phyloP scores from a whole-genome alignment of 169 alveolate species.

The Plasmodium relictum region DNA sequence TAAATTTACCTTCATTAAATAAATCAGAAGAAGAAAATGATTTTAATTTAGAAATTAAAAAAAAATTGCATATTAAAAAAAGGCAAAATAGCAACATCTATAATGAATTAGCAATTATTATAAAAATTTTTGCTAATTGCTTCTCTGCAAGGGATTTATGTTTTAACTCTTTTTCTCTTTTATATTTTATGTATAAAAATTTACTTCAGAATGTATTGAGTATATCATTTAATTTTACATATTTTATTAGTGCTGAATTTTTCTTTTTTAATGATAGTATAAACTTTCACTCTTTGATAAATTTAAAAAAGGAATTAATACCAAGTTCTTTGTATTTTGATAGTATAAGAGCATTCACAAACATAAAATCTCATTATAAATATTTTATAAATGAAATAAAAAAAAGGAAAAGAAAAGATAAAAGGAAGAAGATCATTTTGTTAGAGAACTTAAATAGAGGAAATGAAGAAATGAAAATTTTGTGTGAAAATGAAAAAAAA shows the following conservation, averaged over 20 bases:
- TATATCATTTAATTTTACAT: constrained; percentile 62
- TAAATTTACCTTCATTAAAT: neutral
- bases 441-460: constrained; percentile 14
- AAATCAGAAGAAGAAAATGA: constrained; percentile 16
- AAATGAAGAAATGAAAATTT: neutral
- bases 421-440: neutral
- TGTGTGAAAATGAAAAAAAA: neutral
- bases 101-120: constrained; percentile 20
- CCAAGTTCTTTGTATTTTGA: constrained; percentile 55
- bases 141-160: constrained; percentile 28
- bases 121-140: constrained; percentile 50
- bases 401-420: neutral
- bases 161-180: constrained; percentile 47
- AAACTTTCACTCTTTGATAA: constrained; percentile 26
- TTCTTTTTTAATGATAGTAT: constrained; percentile 65
- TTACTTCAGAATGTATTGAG: constrained; percentile 34
- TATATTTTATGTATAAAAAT: constrained; percentile 73
- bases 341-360: constrained; percentile 73
- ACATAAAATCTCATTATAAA: constrained; percentile 57
- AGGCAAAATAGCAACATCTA: constrained; percentile 17
- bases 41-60: constrained; percentile 28
- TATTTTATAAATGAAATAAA: constrained; percentile 24
- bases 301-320: constrained; percentile 53
- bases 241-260: constrained; percentile 63
- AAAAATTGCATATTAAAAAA: constrained; percentile 17